These are phyloP conservation scores for Flaveria floridana DNA, from an alignment of 140 eudicot genomes.

Conservation along the genomic window DNA sequence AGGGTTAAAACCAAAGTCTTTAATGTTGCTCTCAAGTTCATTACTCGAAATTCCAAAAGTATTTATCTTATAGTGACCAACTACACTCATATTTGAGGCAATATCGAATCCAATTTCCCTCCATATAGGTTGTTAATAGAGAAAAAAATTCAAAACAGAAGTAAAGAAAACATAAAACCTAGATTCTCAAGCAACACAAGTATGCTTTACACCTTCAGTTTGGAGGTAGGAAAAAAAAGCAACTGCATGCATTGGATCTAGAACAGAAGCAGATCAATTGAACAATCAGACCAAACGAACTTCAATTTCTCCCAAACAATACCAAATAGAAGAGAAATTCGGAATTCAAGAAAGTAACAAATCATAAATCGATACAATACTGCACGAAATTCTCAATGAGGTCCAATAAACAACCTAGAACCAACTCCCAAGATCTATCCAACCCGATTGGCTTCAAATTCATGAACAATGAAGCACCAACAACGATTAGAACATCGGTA, in stretches of 20 bases:
- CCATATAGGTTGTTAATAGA: background rate
- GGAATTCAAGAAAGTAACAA: background rate
- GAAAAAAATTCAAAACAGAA: background rate
- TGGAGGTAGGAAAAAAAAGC: background rate
- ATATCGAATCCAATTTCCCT: background rate
- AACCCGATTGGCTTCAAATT: conserved; percentile 22
- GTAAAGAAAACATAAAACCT: conserved; percentile 19
- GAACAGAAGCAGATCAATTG: conserved; percentile 22
- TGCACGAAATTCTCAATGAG: conserved; percentile 5
- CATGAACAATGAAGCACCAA: background rate
- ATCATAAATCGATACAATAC: background rate
- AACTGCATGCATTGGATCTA: conserved; percentile 20
- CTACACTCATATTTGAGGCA: background rate
- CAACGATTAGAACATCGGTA: background rate
- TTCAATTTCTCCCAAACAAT: conserved; percentile 17
- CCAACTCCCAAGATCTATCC: conserved; percentile 11
- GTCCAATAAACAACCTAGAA: background rate
- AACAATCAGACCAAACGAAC: conserved; percentile 4
- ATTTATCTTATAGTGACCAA: background rate
- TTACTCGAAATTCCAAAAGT: background rate
- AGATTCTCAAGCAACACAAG: conserved; percentile 26
- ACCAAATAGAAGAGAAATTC: background rate
- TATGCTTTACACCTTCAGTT: conserved; percentile 23
- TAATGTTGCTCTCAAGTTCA: background rate
- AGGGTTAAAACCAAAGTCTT: background rate